phyloP scores from a whole-genome alignment of 192 early-diverging fungal genomes.

The Rhizoclosmatium globosum region DNA sequence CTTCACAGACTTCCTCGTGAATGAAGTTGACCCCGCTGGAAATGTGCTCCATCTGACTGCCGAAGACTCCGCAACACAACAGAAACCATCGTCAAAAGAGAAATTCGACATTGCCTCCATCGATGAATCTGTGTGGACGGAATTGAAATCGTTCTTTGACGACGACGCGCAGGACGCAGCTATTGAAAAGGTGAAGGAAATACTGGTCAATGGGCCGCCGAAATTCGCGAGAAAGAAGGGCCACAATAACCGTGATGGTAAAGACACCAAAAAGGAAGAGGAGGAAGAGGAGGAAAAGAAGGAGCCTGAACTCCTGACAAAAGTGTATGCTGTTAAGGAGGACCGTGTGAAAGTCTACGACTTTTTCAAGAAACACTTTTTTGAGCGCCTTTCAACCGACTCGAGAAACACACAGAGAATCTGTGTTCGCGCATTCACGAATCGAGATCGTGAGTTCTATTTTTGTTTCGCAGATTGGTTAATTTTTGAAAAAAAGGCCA shows the following conservation, averaged over 20 bases:
- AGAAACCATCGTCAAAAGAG: not conserved
- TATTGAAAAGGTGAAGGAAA: constrained; percentile 23
- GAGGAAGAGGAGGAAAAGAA: not conserved
- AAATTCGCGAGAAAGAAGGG: not conserved
- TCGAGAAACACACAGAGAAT: constrained; percentile 32
- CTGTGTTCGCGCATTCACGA: constrained; percentile 11
- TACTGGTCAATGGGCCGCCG: not conserved
- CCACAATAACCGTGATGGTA: not conserved
- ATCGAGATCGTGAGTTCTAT: constrained; percentile 24
- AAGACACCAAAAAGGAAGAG: not conserved
- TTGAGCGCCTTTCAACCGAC: constrained; percentile 44
- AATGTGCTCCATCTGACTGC: constrained; percentile 74
- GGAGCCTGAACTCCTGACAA: constrained; percentile 18
- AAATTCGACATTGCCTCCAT: not conserved
- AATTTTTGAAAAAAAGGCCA: constrained; percentile 16
- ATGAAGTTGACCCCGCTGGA: constrained; percentile 83
- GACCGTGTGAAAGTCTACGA: constrained; percentile 36
- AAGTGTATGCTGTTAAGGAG: constrained; percentile 26
- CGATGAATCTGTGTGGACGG: constrained; percentile 42
- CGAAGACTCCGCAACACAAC: constrained; percentile 24
- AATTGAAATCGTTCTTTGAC: constrained; percentile 52
- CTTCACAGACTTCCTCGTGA: constrained; percentile 89
- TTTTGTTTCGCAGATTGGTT: not conserved
- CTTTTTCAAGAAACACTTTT: constrained; percentile 59
- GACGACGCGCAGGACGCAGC: constrained; percentile 13